Conservation (phyloP, 768 basidiomycete genomes). For the Grammothele lineata region DNA sequence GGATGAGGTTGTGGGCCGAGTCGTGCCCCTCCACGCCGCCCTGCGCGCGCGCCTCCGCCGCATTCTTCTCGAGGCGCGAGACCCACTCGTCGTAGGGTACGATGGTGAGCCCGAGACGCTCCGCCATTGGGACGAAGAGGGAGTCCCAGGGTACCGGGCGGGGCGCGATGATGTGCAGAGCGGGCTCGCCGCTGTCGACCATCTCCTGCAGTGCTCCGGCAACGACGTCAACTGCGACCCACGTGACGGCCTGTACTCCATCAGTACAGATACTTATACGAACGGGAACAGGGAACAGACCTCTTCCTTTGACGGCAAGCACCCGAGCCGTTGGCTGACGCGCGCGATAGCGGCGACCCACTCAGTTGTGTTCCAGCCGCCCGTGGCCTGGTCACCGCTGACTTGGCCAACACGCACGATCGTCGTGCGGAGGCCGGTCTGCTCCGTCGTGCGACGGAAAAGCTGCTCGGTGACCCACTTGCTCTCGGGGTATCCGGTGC, state of each 20-base stretch:
- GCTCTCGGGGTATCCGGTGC: constrained; percentile 41
- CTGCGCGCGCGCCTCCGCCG: constrained; percentile 1
- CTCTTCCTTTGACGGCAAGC: constrained; percentile 30
- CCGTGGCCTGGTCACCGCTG: constrained; percentile 33
- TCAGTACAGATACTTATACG: not conserved
- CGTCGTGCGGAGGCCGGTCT: constrained; percentile 32
- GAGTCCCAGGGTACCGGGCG: constrained; percentile 21
- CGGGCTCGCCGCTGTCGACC: constrained; percentile 13
- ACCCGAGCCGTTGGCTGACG: constrained; percentile 24
- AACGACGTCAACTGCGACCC: constrained; percentile 11
- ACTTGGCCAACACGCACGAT: constrained; percentile 45
- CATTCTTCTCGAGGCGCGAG: constrained; percentile 10
- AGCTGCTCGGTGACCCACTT: constrained; percentile 45
- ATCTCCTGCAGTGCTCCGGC: constrained; percentile 11
- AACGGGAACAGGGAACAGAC: constrained; percentile 25
- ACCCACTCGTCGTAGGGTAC: constrained; percentile 24
- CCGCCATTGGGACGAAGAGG: constrained; percentile 16
- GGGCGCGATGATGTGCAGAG: constrained; percentile 27
- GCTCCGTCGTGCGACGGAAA: constrained; percentile 25
- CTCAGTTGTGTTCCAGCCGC: constrained; percentile 41
- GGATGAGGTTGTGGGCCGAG: constrained; percentile 10
- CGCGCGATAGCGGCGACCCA: constrained; percentile 43
- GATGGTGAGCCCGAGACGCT: constrained; percentile 15
- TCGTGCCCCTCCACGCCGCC: constrained; percentile 8
- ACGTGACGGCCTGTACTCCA: constrained; percentile 6